These are phyloP conservation scores for Pseudofabraea citricarpa DNA, from an alignment of 2,329 filamentous ascomycete genomes.

Conservation along the genomic window DNA sequence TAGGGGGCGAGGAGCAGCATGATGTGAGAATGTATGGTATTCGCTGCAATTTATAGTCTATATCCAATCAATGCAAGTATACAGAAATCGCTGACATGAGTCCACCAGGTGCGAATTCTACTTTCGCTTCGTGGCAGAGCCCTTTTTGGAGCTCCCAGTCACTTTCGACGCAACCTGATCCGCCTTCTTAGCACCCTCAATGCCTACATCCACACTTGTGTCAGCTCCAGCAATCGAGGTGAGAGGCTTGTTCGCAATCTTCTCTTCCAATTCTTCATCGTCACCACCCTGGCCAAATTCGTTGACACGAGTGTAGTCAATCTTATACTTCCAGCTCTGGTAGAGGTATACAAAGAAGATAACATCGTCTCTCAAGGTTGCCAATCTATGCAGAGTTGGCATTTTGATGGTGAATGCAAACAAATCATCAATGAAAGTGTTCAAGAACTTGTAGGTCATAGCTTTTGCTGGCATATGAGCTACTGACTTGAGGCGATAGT, in stretches of 20 bases:
- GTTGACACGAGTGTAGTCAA: slow-evolving; percentile 89
- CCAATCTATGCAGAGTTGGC: slow-evolving; percentile 87
- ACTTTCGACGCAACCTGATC: slow-evolving; percentile 32
- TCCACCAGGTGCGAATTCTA: too few relatives aligned
- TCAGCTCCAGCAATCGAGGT: slow-evolving; percentile 14
- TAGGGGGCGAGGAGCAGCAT: too few relatives aligned
- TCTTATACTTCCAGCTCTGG: slow-evolving; percentile 86
- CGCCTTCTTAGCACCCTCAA: slow-evolving; percentile 29
- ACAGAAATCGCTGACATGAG: too few relatives aligned
- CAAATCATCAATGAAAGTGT: slow-evolving; percentile 97
- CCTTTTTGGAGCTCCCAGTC: slow-evolving; percentile 43
- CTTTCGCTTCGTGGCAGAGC: slow-evolving; percentile 44
- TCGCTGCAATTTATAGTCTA: too few relatives aligned
- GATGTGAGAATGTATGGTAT: too few relatives aligned
- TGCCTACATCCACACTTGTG: slow-evolving; percentile 14
- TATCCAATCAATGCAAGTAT: too few relatives aligned
- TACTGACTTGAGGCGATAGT: slow-evolving; percentile 92
- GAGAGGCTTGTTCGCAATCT: slow-evolving; percentile 34
- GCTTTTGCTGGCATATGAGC: slow-evolving; percentile 96
- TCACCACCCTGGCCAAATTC: slow-evolving; percentile 99
- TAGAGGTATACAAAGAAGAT: slow-evolving; percentile 99
- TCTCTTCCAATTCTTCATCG: slow-evolving; percentile 62
- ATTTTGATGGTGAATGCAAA: slow-evolving; percentile 99
- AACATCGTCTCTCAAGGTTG: slow-evolving; percentile 88
- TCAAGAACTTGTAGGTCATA: slow-evolving; percentile 97